Conservation (phyloP, 768 basidiomycete genomes). For the Hysterangium stoloniferum region DNA sequence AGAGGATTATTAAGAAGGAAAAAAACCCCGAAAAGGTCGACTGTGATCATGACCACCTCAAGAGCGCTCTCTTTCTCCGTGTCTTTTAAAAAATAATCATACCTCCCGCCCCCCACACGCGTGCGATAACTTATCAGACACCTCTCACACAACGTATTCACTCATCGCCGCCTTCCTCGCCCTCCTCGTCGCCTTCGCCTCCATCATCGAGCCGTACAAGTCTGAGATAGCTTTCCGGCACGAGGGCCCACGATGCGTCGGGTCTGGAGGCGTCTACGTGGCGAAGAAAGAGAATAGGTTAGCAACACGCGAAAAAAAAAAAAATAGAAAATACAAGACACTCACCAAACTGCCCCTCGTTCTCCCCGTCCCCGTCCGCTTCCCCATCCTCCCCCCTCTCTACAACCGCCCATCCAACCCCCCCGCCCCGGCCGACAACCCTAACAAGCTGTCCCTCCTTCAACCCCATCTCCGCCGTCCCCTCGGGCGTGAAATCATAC, state of each 20-base stretch:
- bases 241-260: constrained; percentile 50
- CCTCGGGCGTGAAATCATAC: constrained; percentile 74
- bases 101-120: no score
- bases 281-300: no score
- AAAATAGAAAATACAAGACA: no score
- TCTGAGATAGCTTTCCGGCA: constrained; percentile 75
- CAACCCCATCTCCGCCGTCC: constrained; percentile 75
- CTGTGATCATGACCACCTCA: no score
- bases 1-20: no score
- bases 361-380: not conserved
- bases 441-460: constrained; percentile 69
- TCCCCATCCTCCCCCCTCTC: constrained; percentile 26
- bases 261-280: constrained; percentile 21
- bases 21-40: no score
- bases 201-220: constrained; percentile 38
- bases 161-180: no score
- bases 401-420: constrained; percentile 73
- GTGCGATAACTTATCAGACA: no score
- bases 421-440: constrained; percentile 65
- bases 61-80: no score
- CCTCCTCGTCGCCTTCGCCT: constrained; percentile 15
- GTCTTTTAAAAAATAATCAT: no score
- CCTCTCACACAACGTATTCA: no score
- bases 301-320: no score
- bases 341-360: constrained; percentile 16